Evolutionary conservation across 805 yeast genomes (phyloP), one percentile per base, ranked within the genome.

Genomic region (Priceomyces melissophilus): DNA sequence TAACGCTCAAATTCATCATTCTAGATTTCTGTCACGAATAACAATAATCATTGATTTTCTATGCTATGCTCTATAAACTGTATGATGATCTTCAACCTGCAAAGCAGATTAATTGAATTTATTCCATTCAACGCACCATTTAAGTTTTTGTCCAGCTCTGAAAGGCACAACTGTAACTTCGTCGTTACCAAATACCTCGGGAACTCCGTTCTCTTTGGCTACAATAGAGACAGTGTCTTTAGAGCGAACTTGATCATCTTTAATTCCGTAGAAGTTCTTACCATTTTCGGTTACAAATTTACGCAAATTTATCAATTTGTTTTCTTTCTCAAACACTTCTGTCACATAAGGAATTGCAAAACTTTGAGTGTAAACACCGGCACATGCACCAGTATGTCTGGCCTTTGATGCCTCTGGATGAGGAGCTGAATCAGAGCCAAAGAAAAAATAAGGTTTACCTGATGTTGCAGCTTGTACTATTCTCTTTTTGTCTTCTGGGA

Each of bases 401-500:
- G 87, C 73, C 63, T 95, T 95, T 44, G 81, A 81, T 47, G 78
- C 77, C 17, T 87, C 56, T 6, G 96, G 95, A 61, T 93, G 99
- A 17, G 99, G 99, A 25, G 99, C 99, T 15, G 96, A 87, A 61
- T 93, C 99, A 1, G 96, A 87, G 5, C 99, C 99, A 58, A 90
- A 93, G 70, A 93, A 87, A 63, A 90, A 93, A 71, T 82, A 90
- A 32, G 95, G 87, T 50, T 84, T 81, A 4, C 98, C 98, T 1
- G 93, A 81, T 7, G 86, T 82, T 2, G 97, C 99, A 30, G 99
- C 98, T 29, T 71, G 73, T 5, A 93, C 75, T 32, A 93, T 68
- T 1, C 96, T 91, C 41, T 78, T 73, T 53, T 84, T 81, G 58
- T 93, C 99, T 20, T 68, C 72, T 25, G 97, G 96, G 29, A 89